Evolutionary conservation across 176 grass and related monocot species (phyloP), one percentile per base, ranked within the genome.

Genomic region (Musa troglodytarum): DNA sequence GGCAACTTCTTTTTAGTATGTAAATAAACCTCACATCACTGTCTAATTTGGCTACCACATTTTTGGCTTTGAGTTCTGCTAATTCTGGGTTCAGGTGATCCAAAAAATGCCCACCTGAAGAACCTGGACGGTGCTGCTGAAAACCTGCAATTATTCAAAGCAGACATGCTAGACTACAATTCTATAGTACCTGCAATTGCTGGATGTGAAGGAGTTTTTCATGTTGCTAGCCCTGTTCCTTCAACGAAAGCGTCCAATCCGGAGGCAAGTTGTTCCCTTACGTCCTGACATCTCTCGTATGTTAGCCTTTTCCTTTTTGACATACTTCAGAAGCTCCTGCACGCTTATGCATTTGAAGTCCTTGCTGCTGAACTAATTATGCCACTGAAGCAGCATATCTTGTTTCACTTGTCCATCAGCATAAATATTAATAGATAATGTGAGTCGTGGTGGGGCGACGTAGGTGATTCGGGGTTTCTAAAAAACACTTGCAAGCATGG

Each of bases 151-250:
- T 56, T 87, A 14, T 84, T 90, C 80, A 84, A 84, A 68, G 88
- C 79, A 24, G 84, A 90, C 72, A 57, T 90, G 22, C 62, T 87
- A 1, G 76, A 90, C 14, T 77, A 84, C 2, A 62, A 82, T 1
- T 56, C 53, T 0, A 28, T 84, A 65, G 62, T 54, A 13, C 51
- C 75, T 6, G 88, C 88, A 14, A 11, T 80, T 14, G 72, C 13
- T 1, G 81, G 81, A 25, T 84, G 88, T 50, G 76, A 84, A 14
- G 84, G 88, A 5, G 82, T 90, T 22, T 83, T 90, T 19, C 88
- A 90, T 74, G 79, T 90, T 24, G 88, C 88, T 0, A 80, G 71
- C 49, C 88, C 88, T 6, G 82, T 87, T 16, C 85, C 82, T 69
- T 4, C 59, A 1, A 59, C 12, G 26, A 29, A 77, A 0, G 0